Base-by-base conservation (phyloP, 2,329 filamentous ascomycete species). In the Pseudogymnoascus sp. region DNA sequence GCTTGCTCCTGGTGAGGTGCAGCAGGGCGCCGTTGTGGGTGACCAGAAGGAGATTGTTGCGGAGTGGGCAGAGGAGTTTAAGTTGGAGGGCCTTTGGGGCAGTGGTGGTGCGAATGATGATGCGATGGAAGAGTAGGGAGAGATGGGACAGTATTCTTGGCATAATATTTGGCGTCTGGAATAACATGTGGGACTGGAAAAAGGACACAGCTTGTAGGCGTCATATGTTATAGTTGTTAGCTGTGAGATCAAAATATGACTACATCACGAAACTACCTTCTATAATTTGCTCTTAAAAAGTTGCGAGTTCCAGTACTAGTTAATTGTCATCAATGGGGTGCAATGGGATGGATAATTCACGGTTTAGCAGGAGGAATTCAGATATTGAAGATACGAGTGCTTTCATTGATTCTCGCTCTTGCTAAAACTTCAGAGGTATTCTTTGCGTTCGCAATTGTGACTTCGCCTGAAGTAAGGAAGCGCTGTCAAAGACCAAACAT, bases 11-110 rank as follows among this genome's bases (percentile, higher is more conserved):
- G 62, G 73, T 67, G 75, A 75, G 50, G 75, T 72, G 8, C 75
- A 76, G 61, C 76, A 80, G 65, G 76, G 80, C 62, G 77, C 79
- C 61, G 75, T 78, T 62, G 74, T 80, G 69, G 80, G 83, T 66
- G 85, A 91, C 68, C 87, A 96, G 75, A 92, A 96, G 79, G 79
- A 91, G 77, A 91, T 97, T 74, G 92, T 97, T 63, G 90, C 88
- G 10, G 88, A 96, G 74, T 96, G 93, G 92, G 90, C 93, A 7
- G 87, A 90, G 71, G 93, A 97, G 76, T 97, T 99, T 78, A 93
- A 93, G 79, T 82, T 99, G 8, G 95, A 97, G 66, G 95, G 91
- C 1, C 78, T 99, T 13, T 97, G 90, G 89, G 92, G 90, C 10
- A 57, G 53, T 10, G 68, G 63, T 17, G 68, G 65, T n/a, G 65